Evolutionary conservation across 2,329 filamentous ascomycete genomes (phyloP).

Genomic region (Botryotinia calthae): DNA sequence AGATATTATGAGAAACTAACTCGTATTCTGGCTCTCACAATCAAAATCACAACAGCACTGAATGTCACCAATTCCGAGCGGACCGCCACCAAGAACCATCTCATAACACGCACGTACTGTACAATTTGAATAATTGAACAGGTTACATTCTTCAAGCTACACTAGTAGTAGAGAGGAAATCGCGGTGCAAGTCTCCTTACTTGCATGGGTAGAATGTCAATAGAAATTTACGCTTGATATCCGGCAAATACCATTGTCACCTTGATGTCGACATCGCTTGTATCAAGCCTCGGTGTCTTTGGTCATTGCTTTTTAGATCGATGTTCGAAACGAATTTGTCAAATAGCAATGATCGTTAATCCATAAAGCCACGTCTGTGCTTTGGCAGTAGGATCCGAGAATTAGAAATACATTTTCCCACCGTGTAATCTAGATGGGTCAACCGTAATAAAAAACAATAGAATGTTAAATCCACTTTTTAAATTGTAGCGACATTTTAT

Average conservation of each 20-base stretch:
- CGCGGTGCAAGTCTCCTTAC: neutral
- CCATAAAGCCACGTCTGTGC: neutral
- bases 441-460: neutral
- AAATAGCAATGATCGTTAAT: neutral
- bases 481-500: neutral
- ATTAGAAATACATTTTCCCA: neutral
- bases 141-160: neutral
- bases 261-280: neutral
- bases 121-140: neutral
- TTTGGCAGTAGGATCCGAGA: neutral
- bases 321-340: neutral
- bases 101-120: neutral
- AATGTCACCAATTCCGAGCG: neutral
- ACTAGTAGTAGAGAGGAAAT: neutral
- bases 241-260: neutral
- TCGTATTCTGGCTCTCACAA: neutral
- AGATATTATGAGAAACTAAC: neutral
- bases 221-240: neutral
- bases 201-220: neutral
- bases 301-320: neutral
- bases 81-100: neutral
- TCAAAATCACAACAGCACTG: neutral
- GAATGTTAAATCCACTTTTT: constrained; percentile 2
- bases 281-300: neutral
- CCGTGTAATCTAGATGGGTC: neutral